Evolutionary conservation across 164 flowering plant species (phyloP).

Genomic region (Aristolochia contorta): DNA sequence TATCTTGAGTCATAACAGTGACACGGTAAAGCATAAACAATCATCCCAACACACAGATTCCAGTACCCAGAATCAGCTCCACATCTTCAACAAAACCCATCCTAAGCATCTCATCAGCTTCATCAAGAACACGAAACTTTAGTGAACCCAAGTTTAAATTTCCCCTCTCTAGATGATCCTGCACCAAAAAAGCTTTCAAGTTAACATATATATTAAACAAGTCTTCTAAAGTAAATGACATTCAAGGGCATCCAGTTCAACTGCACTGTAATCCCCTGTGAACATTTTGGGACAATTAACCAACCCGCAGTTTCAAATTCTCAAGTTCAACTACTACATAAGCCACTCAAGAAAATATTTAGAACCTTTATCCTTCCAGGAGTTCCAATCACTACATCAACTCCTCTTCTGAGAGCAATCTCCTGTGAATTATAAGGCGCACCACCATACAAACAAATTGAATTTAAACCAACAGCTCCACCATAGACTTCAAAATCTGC

Average conservation of each 20-base stretch:
- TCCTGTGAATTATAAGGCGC: slow-evolving; percentile 54
- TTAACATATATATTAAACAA: slow-evolving; percentile 1
- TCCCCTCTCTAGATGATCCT: slow-evolving; percentile 85
- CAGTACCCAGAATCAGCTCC: slow-evolving; percentile 76
- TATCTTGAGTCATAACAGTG: neutral
- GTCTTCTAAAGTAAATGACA: neutral
- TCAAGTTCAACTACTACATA: neutral
- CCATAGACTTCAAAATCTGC: slow-evolving; percentile 84
- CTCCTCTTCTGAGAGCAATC: slow-evolving; percentile 62
- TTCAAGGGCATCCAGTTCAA: neutral
- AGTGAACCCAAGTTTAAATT: slow-evolving; percentile 63
- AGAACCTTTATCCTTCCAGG: slow-evolving; percentile 89
- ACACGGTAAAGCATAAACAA: neutral
- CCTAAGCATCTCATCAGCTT: slow-evolving; percentile 94
- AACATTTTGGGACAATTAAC: too few species aligned
- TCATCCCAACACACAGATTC: neutral
- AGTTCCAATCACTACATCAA: slow-evolving; percentile 85
- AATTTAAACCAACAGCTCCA: slow-evolving; percentile 50
- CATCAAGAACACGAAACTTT: slow-evolving; percentile 89
- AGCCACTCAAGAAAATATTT: neutral
- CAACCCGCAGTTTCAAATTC: too few species aligned
- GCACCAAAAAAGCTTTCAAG: slow-evolving; percentile 8
- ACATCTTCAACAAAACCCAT: slow-evolving; percentile 99
- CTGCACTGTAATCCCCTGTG: too few species aligned
- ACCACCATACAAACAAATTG: slow-evolving; percentile 82